Evolutionary conservation across 768 basidiomycete genomes (phyloP), one percentile per base, ranked within the genome.

Genomic region (Trametes cubensis): DNA sequence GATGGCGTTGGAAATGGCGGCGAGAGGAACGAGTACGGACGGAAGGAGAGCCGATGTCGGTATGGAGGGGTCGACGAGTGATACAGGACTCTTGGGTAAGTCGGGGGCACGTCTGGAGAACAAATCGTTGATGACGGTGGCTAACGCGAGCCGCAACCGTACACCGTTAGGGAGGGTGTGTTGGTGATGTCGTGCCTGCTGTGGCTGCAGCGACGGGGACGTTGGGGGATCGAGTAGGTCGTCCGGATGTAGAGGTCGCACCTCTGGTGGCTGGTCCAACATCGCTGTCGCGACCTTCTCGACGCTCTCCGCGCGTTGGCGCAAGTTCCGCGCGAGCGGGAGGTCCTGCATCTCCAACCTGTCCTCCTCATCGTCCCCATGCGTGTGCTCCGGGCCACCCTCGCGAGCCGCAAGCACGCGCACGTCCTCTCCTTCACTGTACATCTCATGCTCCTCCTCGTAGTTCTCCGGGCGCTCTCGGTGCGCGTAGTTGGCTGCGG

Each of bases 241-340:
- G 26, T 85, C 85, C 38, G 81, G 83, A 44, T 82, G 79, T 39
- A 81, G 74, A 4, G 84, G 83, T 42, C 84, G 84, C 14, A 85
- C 74, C 0, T 84, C 82, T 2, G 91, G 91, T 0, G 89, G 88
- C 64, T 92, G 90, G 57, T 86, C 85, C 15, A 94, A 83, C 90
- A 94, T 92, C 47, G 86, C 81, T 0, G 83, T 85, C 51, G 91
- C 82, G 45, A 94, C 90, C 69, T 91, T 92, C 73, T 94, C 92
- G 20, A 94, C 80, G 14, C 88, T 87, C 65, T 93, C 90, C 1
- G 92, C 89, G 28, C 89, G 85, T 28, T 90, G 77, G 58, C 89
- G 80, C 38, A 92, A 81, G 53, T 72, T 79, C 25, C 85, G 78
- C 3, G 92, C 90, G 23, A 90, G 79, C 5, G 72, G 68, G 0